Percentiles rank a stretch among this genome's conserved stretches.
Conservation (phyloP, 805 yeast genomes). For the Wickerhamomyces chaumierensis region DNA sequence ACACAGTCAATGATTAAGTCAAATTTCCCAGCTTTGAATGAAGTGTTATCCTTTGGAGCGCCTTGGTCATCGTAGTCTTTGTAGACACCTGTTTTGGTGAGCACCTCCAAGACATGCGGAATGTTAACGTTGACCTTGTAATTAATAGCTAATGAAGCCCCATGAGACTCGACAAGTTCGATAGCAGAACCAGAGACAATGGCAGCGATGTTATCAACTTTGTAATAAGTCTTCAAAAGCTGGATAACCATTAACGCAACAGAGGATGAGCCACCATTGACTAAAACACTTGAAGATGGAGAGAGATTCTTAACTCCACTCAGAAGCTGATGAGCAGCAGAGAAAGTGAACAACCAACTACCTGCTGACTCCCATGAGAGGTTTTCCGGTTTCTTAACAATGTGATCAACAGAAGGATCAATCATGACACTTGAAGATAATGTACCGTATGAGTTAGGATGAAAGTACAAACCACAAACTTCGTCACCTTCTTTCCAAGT, state of each 20-base stretch:
- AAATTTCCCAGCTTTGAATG: constrained; percentile 26
- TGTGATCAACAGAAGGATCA: constrained; percentile 38
- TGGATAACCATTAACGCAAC: constrained; percentile 58
- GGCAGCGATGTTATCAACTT: constrained; percentile 41
- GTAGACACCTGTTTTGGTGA: constrained; percentile 21
- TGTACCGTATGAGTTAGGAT: constrained; percentile 43
- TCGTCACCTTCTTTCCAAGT: constrained; percentile 45
- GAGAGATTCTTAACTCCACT: constrained; percentile 22
- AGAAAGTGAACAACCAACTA: constrained; percentile 49
- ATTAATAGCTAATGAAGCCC: constrained; percentile 44
- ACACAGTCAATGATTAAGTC: constrained; percentile 60
- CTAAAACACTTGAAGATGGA: constrained; percentile 37
- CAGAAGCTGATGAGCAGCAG: constrained; percentile 46
- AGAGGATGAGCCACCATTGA: constrained; percentile 72
- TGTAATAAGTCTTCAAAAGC: constrained; percentile 38
- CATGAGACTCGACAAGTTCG: constrained; percentile 29
- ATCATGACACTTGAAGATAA: constrained; percentile 45
- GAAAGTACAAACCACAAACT: constrained; percentile 53
- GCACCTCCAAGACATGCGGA: constrained; percentile 10
- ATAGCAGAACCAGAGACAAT: constrained; percentile 47
- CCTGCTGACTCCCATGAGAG: constrained; percentile 46
- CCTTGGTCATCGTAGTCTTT: constrained; percentile 20
- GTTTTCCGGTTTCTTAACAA: constrained; percentile 34
- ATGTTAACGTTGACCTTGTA: constrained; percentile 24
- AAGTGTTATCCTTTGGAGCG: constrained; percentile 13